Base-by-base conservation (phyloP, 192 early-diverging fungal species). In the Mortierella antarctica region DNA sequence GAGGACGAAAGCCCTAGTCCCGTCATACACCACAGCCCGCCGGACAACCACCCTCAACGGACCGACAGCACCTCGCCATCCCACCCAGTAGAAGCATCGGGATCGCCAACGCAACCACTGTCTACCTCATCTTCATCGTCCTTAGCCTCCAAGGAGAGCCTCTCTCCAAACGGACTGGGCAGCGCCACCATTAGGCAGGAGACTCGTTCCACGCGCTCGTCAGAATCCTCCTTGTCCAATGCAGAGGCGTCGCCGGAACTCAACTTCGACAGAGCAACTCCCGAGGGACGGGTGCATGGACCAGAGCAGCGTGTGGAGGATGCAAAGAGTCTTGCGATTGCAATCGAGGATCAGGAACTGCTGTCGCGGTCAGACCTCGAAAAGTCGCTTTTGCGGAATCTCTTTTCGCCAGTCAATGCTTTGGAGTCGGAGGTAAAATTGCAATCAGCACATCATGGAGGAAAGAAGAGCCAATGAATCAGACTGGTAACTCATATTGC, bases 341-440 rank as follows among this genome's bases (percentile, higher is more conserved):
- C 65, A 17, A 67, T 80, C 6, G 70, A 80, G 15, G 66, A 64
- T 41, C 59, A 65, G 47, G 63, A 71, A 10, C 61, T 72, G 49
- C 62, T 72, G 59, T 63, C 77, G 20, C 64, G 77, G 15, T 71
- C 77, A 6, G 77, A 80, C 53, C 65, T 80, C 9, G 77, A 80
- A 61, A 65, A 68, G 42, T 64, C 70, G 0, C 31, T 80, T 8
- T 65, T 80, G 13, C 55, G 60, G 45, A 80, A 80, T 20, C 49
- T 80, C 0, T 80, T 63, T 46, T 51, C 64, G 1, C 57, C 77
- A 0, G 65, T 80, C 46, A 67, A 42, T 46, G 46, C 70, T 15
- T 60, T 80, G 3, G 65, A 68, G 48, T 80, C 77, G 6, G 64
- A 72, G 57, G 77, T 80, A 54, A 42, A 17, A 44, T 51, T 4